Evolutionary conservation across 768 basidiomycete species (phyloP).

Genomic region (Tephrocybe rancida): DNA sequence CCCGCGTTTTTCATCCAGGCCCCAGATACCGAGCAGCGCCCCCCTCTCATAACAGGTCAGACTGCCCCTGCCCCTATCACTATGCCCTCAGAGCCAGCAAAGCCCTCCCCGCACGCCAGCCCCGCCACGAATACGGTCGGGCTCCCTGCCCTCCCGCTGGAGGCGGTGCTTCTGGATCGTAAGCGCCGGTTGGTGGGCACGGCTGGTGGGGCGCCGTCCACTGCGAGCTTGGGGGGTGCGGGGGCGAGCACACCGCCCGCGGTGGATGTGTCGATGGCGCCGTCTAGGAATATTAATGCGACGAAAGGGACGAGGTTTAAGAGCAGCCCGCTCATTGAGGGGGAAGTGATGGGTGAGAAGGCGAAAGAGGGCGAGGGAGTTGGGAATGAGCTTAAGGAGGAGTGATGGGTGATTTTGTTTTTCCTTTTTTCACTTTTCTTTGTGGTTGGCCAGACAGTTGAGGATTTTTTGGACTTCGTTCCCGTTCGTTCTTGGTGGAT

Average conservation of each 20-base stretch:
- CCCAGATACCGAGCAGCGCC: background rate
- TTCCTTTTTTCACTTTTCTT: background rate
- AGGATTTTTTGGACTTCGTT: too few species aligned
- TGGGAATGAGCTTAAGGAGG: constrained; percentile 13
- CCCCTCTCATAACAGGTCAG: background rate
- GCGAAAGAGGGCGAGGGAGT: constrained; percentile 35
- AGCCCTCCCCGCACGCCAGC: background rate
- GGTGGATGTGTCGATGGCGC: background rate
- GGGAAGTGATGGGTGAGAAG: constrained; percentile 43
- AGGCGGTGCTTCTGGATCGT: constrained; percentile 68
- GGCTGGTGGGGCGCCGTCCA: constrained; percentile 10
- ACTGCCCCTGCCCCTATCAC: background rate
- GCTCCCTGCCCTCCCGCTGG: constrained; percentile 61
- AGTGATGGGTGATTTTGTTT: constrained; percentile 11
- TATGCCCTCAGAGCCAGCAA: too few species aligned
- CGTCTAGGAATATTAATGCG: constrained; percentile 14
- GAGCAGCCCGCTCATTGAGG: constrained; percentile 65
- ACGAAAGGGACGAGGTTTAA: constrained; percentile 66
- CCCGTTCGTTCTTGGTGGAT: too few species aligned
- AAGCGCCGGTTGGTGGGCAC: constrained; percentile 49
- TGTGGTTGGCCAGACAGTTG: background rate
- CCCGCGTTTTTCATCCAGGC: background rate
- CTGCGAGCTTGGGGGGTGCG: constrained; percentile 7
- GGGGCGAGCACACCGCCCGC: background rate
- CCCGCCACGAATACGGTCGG: constrained; percentile 27